phyloP scores from a whole-genome alignment of 2,329 filamentous ascomycete genomes.

The Penicillium janthinellum region DNA sequence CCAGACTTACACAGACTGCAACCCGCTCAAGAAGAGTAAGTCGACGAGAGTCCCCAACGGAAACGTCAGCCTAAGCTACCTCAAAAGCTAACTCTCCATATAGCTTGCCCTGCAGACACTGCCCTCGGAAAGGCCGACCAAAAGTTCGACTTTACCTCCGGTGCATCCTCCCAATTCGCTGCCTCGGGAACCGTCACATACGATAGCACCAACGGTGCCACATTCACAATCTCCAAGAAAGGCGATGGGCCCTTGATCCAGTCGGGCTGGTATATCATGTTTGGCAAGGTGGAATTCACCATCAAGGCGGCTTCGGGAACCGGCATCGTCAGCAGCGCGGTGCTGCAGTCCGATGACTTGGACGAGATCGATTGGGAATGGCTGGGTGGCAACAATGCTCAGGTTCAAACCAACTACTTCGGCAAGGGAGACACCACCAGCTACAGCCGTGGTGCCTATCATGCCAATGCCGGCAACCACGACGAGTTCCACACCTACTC shows the following conservation, averaged over 20 bases:
- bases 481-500: constrained; percentile 79
- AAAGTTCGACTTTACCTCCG: constrained; percentile 78
- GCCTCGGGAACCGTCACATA: constrained; percentile 71
- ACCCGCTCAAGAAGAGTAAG: constrained; percentile 45
- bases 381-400: constrained; percentile 72
- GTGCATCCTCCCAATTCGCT: constrained; percentile 76
- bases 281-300: constrained; percentile 82
- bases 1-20: constrained; percentile 50
- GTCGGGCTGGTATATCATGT: constrained; percentile 99
- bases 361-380: constrained; percentile 99
- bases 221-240: constrained; percentile 74
- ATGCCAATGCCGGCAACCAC: constrained; percentile 69
- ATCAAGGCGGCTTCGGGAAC: constrained; percentile 84
- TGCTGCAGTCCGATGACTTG: constrained; percentile 85
- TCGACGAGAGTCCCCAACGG: constrained; percentile 1
- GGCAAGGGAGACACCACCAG: constrained; percentile 82
- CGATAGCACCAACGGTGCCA: constrained; percentile 68
- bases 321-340: constrained; percentile 90
- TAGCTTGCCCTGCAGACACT: constrained; percentile 71
- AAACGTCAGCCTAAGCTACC: neutral
- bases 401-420: constrained; percentile 98
- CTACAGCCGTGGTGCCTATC: constrained; percentile 87
- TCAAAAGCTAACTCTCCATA: constrained; percentile 1
- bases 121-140: constrained; percentile 78
- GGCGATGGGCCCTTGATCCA: constrained; percentile 85